Conservation (phyloP, 164 flowering plant species). For the Malania oleifera region DNA sequence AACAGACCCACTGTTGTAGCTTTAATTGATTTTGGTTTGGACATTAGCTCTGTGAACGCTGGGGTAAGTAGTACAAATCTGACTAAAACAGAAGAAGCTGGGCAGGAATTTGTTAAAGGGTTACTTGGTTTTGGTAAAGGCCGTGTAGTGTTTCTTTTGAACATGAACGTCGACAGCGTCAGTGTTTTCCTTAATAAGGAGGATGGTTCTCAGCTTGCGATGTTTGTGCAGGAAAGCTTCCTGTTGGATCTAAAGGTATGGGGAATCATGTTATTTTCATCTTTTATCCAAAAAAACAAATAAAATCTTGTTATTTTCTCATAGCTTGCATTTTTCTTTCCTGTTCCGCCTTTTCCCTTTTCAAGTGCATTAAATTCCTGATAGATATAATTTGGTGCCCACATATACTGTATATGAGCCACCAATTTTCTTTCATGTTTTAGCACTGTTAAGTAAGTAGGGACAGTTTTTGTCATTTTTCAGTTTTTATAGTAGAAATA, state of each 20-base stretch:
- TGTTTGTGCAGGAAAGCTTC: constrained; percentile 93
- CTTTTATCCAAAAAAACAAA: too few species aligned
- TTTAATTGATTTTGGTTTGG: constrained; percentile 83
- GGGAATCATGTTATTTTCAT: background rate
- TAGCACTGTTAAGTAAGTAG: too few species aligned
- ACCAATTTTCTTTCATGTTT: too few species aligned
- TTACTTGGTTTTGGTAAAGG: constrained; percentile 90
- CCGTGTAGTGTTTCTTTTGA: constrained; percentile 74
- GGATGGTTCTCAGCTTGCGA: constrained; percentile 92
- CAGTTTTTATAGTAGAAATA: too few species aligned
- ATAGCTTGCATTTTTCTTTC: too few species aligned
- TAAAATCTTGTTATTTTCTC: too few species aligned
- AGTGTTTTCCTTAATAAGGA: constrained; percentile 87
- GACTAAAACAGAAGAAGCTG: constrained; percentile 36
- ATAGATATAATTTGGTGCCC: too few species aligned
- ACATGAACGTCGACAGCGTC: constrained; percentile 89
- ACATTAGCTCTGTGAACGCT: constrained; percentile 38
- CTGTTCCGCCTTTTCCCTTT: too few species aligned
- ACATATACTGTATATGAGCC: too few species aligned
- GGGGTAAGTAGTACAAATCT: constrained; percentile 14
- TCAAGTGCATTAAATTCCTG: too few species aligned
- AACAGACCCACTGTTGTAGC: constrained; percentile 95
- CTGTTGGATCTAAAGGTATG: constrained; percentile 74
- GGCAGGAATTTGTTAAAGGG: constrained; percentile 64
- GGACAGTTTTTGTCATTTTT: too few species aligned